These are phyloP conservation scores for Stephanodiscus triporus DNA, from an alignment of 108 stramenopile species.

Conservation along the genomic window DNA sequence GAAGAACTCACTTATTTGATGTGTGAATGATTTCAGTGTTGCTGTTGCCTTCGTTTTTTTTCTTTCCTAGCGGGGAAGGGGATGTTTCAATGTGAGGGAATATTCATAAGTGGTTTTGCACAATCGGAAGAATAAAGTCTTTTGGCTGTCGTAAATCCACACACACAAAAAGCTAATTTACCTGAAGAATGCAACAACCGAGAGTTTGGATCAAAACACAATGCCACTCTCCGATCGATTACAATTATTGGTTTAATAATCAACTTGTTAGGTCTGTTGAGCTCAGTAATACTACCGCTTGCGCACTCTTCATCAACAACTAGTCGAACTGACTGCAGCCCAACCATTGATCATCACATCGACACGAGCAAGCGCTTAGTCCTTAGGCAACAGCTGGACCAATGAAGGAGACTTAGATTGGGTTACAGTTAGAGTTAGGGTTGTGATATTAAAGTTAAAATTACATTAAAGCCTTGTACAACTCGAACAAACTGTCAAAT, in stretches of 20 bases:
- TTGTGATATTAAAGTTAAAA: neutral
- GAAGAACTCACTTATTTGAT: conserved; percentile 68
- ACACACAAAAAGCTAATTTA: no score
- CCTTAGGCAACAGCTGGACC: no score
- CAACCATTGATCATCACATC: no score
- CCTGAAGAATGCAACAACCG: neutral
- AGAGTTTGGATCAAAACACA: neutral
- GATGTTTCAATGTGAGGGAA: neutral
- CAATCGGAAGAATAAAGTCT: conserved; percentile 53
- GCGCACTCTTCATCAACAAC: neutral
- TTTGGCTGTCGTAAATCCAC: conserved; percentile 19
- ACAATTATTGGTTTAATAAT: neutral
- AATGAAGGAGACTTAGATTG: neutral
- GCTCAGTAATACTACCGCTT: no score
- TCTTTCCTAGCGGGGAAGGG: neutral
- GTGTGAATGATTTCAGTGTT: conserved; percentile 1
- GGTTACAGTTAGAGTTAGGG: no score
- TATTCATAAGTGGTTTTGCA: neutral
- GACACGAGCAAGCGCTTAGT: no score
- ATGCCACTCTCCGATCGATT: neutral
- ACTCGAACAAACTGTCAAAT: neutral
- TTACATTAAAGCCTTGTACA: neutral
- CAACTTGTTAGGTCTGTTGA: no score
- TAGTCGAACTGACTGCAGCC: neutral
- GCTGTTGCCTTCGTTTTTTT: neutral